Base-by-base conservation (phyloP, 208 protist genomes). In the Trypanosomatidae sp. region DNA sequence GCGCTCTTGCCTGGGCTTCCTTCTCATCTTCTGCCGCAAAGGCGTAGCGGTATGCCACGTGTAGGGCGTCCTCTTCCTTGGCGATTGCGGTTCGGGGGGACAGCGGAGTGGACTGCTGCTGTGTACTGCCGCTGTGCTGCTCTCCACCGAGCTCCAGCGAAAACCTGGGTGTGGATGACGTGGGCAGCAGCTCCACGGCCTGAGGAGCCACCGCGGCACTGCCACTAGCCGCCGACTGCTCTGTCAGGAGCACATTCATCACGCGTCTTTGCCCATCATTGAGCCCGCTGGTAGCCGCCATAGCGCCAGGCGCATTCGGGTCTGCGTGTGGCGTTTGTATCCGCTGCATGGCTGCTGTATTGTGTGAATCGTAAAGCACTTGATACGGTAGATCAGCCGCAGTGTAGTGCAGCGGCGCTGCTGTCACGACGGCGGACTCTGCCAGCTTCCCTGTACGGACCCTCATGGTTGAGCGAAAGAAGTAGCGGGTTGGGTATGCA, bases 401-500 rank as follows among this genome's bases (percentile, higher is more conserved):
- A 28, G 9, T 58, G 58, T 47, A 44, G 36, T 56, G 72, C 52
- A 9, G 43, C 44, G 33, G 28, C n/a, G 58, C 58, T 62, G 58
- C 33, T 46, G n/a, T 30, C 9, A 36, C 46, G 28, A 17, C 62
- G 59, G 47, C 9, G 41, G 41, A 43, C 19, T 59, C 56, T 13
- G 10, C 55, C 3, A 17, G 65, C 62, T 55, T 41, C 43, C 33
- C 41, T 43, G 30, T 46, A 19, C 66, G 43, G 67, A 8, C 28
- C 33, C 70, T 43, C 58, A 41, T 41, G 43, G 47, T 13, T 15
- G 70, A 59, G 58, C 47, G 52, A 56, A 77, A 76, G 62, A 73
- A 79, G 58, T 58, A 79, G 64, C 66, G 56, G 1, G 77, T 71
- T 6, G 77, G 60, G 74, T 83, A 83, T 56, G 68, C 82, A 46